phyloP scores from a whole-genome alignment of 371 early-diverging fungal genomes.

The Cladochytrium tenue region DNA sequence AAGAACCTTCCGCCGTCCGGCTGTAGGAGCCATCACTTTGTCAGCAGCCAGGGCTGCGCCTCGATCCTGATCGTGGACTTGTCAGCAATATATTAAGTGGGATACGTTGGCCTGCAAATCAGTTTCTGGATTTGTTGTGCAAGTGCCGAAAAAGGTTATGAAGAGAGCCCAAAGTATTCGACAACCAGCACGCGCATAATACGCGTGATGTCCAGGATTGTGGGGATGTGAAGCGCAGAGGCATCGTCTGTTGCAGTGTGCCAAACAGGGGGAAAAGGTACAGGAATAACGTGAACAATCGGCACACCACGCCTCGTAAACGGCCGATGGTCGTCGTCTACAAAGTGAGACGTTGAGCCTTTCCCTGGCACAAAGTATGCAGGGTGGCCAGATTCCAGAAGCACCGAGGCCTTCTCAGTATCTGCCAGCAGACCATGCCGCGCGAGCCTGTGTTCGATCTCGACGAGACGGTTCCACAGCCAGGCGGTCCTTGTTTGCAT shows the following conservation, averaged over 20 bases:
- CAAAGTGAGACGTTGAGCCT: conserved; percentile 38
- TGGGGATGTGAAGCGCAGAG: conserved; percentile 36
- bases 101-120: too few species aligned
- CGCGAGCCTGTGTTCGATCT: conserved; percentile 32
- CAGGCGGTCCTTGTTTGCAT: conserved; percentile 30
- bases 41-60: too few species aligned
- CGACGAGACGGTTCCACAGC: conserved; percentile 36
- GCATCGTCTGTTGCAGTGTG: conserved; percentile 69
- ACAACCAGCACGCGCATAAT: conserved; percentile 45
- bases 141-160: too few species aligned
- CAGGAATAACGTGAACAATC: conserved; percentile 85
- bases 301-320: conserved; percentile 80
- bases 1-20: not conserved
- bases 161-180: conserved; percentile 44
- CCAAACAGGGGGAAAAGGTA: conserved; percentile 91
- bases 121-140: too few species aligned
- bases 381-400: conserved; percentile 42
- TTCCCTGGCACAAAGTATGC: conserved; percentile 59
- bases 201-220: conserved; percentile 37
- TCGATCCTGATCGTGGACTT: too few species aligned
- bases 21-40: too few species aligned
- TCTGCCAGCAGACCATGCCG: conserved; percentile 14
- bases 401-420: not conserved
- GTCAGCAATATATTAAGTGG: too few species aligned
- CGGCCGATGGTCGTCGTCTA: conserved; percentile 93